Conservation (phyloP, 2,329 filamentous ascomycete species). For the Monosporascus sp. region DNA sequence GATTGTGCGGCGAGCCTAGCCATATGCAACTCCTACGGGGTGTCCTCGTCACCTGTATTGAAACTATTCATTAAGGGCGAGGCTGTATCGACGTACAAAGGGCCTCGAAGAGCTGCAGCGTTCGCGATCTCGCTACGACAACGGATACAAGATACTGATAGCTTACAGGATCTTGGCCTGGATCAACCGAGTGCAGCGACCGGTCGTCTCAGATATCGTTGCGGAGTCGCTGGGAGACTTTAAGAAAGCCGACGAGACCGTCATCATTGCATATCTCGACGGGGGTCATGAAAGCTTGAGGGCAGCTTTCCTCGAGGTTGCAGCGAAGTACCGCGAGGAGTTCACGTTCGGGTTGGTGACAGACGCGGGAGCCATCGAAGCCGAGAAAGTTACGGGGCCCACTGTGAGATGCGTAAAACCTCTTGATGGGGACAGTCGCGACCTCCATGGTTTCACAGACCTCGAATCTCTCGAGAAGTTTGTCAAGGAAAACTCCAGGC, state of each 20-base stretch:
- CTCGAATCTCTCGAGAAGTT: conserved; percentile 20
- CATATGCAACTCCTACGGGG: conserved; percentile 8
- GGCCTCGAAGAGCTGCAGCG: conserved; percentile 18
- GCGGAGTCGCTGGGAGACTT: conserved; percentile 18
- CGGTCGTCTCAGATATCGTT: conserved; percentile 17
- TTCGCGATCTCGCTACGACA: conserved; percentile 2
- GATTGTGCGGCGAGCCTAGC: conserved; percentile 11
- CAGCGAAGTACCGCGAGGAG: conserved; percentile 23
- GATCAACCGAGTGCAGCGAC: conserved; percentile 21
- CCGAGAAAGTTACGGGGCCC: conserved; percentile 11
- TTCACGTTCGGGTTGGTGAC: conserved; percentile 29
- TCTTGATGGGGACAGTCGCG: conserved; percentile 22
- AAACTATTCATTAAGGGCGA: conserved; percentile 11
- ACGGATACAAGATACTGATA: not conserved
- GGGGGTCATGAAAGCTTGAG: conserved; percentile 12
- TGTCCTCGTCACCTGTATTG: conserved; percentile 6
- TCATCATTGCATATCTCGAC: conserved; percentile 26
- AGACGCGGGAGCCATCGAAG: conserved; percentile 8
- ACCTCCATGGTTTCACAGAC: conserved; percentile 10
- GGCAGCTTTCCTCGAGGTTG: conserved; percentile 19
- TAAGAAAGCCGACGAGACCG: conserved; percentile 25
- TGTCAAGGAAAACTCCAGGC: conserved; percentile 19
- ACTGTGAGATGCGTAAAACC: conserved; percentile 25
- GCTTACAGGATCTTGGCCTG: conserved; percentile 14
- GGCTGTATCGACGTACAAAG: conserved; percentile 11